Base-by-base conservation (phyloP, 2,329 filamentous ascomycete genomes). In the Tolypocladium ovalisporum region DNA sequence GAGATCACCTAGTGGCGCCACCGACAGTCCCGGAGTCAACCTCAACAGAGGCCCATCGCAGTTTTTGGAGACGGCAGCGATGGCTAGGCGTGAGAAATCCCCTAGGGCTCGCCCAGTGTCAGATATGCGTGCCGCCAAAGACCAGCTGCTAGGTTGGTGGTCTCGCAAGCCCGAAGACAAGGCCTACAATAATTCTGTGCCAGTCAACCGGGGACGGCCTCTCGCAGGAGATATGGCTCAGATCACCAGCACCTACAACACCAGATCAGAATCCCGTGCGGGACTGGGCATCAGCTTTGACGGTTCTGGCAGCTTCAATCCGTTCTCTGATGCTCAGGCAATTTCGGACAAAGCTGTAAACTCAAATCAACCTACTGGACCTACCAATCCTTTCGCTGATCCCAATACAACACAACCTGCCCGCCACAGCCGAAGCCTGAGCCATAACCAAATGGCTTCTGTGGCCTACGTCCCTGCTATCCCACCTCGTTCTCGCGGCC, bases 11-110 rank as follows among this genome's bases (percentile, higher is more conserved):
- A 56, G 52, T 68, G 71, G 57, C 69, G 66, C 34, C 70, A 68
- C 15, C 13, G 24, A 47, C 42, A 19, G 7, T 10, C 69, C 75
- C 2, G 73, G 70, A 52, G 75, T 81, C 35, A 76, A 81, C 57
- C 71, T 81, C 60, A 75, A 82, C 66, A 71, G 78, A 53, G 77
- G 79, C 8, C 79, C 78, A 62, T 81, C 80, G 10, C 80, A 82
- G 61, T 81, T 79, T 60, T 70, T 75, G 58, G 70, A 73, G 29
- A 57, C 66, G 1, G 58, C 62, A 55, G 59, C 60, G 15, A 65
- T 35, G 8, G 42, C 52, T 29, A 8, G 52, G 17, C 35, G 29
- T 27, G 35, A 10, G 17, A 34, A 2, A 15, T 12, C 27, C 17
- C 8, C 39, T 49, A 8, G 22, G 5, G 8, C 54, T 44, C 24